These are phyloP conservation scores for Rhododendron ferrugineum DNA, from an alignment of 148 eudicot genomes.

Conservation along the genomic window DNA sequence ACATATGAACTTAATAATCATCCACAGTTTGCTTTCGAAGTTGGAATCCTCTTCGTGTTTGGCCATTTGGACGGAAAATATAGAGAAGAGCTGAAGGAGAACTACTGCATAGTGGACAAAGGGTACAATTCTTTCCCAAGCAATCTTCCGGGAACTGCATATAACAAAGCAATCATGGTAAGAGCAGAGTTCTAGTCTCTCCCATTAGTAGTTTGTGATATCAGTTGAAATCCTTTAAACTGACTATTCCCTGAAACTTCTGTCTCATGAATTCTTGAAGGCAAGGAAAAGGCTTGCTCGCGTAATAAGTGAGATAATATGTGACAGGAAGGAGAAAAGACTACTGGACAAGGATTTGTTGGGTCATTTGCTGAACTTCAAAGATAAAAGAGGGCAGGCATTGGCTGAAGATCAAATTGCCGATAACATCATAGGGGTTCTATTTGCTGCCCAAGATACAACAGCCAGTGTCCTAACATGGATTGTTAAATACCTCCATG, in stretches of 20 bases:
- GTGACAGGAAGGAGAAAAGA: conserved; percentile 61
- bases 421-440: conserved; percentile 78
- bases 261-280: conserved; percentile 19
- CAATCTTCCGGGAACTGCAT: conserved; percentile 41
- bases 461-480: conserved; percentile 85
- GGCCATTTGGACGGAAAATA: conserved; percentile 26
- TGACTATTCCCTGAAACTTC: conserved; percentile 1
- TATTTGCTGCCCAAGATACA: conserved; percentile 93
- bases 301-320: conserved; percentile 48
- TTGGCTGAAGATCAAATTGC: conserved; percentile 57
- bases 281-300: conserved; percentile 56
- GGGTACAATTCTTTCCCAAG: conserved; percentile 49
- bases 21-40: conserved; percentile 41
- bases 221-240: not conserved
- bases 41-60: conserved; percentile 36
- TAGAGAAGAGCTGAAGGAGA: conserved; percentile 27
- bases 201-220: not conserved
- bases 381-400: conserved; percentile 43
- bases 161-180: conserved; percentile 41
- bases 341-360: conserved; percentile 44
- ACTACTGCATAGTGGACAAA: conserved; percentile 34
- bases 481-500: conserved; percentile 73
- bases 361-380: conserved; percentile 56
- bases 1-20: not conserved
- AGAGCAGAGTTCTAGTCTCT: not conserved